Evolutionary conservation across 805 yeast species (phyloP), one percentile per base, ranked within the genome.

Genomic region (Danielozyma ontarioensis): DNA sequence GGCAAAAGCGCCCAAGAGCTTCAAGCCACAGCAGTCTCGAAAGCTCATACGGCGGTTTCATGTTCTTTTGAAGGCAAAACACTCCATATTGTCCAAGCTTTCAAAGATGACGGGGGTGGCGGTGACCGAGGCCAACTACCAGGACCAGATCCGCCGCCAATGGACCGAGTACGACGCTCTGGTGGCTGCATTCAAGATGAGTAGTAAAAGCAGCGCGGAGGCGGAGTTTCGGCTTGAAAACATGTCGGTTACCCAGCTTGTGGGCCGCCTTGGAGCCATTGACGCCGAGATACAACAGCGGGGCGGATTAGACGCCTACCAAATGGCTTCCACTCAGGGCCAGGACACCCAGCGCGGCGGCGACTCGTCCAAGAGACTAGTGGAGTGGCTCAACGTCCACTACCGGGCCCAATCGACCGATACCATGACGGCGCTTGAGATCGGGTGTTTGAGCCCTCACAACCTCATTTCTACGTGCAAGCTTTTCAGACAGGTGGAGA

Each of bases 371-470:
- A 84, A 81, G 44, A 67, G 79, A 47, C 61, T 90, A 28, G 70
- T 86, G n/a, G 74, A 78, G 35, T 86, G 94, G 89, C 57, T 86
- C 4, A 60, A 64, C 15, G 25, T 13, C 15, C 31, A 45, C 6
- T 45, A 51, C 4, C 46, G 27, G 14, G n/a, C n/a, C n/a, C n/a
- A n/a, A n/a, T n/a, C n/a, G n/a, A n/a, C n/a, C n/a, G n/a, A n/a
- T n/a, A n/a, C n/a, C n/a, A n/a, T n/a, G n/a, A n/a, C n/a, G n/a
- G 83, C 94, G 0, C 62, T 90, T 18, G 98, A 90, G 54, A 80
- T 90, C 27, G 98, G 98, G 0, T 80, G 87, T 32, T 56, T 90
- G 14, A 76, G 83, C 19, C 74, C 83, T 0, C 53, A 70, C 25
- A 90, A 90, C 49, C 60, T 67, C 26, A 82, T 88, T 3, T 75